Conservation (phyloP, 331 rosid species). For the Malus hybrid region DNA sequence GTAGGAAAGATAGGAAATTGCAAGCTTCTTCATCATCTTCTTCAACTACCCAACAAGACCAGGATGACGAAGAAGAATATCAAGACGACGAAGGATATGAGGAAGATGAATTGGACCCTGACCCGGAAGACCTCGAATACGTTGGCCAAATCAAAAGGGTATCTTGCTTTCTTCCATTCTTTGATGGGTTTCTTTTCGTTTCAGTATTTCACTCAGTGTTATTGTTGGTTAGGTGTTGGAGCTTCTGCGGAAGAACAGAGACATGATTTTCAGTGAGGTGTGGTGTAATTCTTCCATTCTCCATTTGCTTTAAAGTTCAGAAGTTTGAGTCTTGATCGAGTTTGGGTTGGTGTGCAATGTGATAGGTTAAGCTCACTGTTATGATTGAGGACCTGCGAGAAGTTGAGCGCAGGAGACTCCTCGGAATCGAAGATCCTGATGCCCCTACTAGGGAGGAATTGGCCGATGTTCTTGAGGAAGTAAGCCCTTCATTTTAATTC, state of each 20-base stretch:
- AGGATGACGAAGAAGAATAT: conserved; percentile 12
- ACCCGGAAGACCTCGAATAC: conserved; percentile 54
- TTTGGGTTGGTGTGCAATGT: conserved; percentile 3
- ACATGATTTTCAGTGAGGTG: conserved; percentile 91
- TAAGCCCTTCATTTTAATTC: conserved; percentile 11
- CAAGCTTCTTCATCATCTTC: conserved; percentile 25
- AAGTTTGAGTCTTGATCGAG: background rate
- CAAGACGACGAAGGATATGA: background rate
- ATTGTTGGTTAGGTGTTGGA: conserved; percentile 50
- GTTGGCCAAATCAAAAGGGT: conserved; percentile 66
- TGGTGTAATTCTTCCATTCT: background rate
- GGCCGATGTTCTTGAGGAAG: conserved; percentile 76
- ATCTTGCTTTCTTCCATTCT: background rate
- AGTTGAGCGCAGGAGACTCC: conserved; percentile 76
- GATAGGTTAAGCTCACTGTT: conserved; percentile 75
- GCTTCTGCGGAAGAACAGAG: conserved; percentile 80
- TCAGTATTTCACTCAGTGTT: background rate
- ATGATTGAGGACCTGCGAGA: conserved; percentile 96
- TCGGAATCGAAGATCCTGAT: conserved; percentile 79
- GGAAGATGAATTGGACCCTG: conserved; percentile 29
- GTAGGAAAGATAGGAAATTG: conserved; percentile 37
- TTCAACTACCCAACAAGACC: conserved; percentile 17
- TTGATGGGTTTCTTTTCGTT: background rate
- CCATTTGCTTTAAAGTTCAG: background rate
- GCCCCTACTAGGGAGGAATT: conserved; percentile 82